These are phyloP conservation scores for Papilionanthe hybrid DNA, from an alignment of 116 monocot species.

Conservation along the genomic window DNA sequence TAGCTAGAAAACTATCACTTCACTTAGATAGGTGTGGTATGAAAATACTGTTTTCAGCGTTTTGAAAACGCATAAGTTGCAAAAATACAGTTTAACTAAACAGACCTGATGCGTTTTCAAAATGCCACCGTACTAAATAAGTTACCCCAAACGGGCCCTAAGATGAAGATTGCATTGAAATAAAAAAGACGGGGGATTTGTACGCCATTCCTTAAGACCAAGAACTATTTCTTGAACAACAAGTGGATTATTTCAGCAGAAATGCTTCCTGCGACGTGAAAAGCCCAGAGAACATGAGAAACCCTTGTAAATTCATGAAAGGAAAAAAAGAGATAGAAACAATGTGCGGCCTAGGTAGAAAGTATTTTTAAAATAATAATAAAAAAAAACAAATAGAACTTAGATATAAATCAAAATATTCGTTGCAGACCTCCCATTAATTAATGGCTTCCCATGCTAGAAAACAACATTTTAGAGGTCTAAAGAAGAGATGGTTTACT, in stretches of 20 bases:
- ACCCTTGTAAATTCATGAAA: too few species aligned
- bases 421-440: neutral
- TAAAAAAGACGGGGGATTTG: neutral
- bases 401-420: neutral
- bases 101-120: too few species aligned
- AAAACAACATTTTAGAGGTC: neutral
- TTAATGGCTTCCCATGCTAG: neutral
- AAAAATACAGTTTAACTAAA: too few species aligned
- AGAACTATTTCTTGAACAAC: neutral
- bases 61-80: too few species aligned
- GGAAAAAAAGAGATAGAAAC: too few species aligned
- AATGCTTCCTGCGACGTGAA: neutral
- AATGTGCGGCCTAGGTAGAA: neutral
- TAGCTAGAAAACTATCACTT: too few species aligned
- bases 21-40: too few species aligned
- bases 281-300: neutral
- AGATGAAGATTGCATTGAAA: neutral
- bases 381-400: neutral
- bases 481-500: neutral
- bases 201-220: neutral
- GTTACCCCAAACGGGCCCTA: too few species aligned
- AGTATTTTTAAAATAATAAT: neutral
- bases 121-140: too few species aligned
- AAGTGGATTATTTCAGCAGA: neutral
- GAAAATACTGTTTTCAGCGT: too few species aligned